Evolutionary conservation across 2,329 filamentous ascomycete genomes (phyloP).

Genomic region (Pleurostoma richardsiae): DNA sequence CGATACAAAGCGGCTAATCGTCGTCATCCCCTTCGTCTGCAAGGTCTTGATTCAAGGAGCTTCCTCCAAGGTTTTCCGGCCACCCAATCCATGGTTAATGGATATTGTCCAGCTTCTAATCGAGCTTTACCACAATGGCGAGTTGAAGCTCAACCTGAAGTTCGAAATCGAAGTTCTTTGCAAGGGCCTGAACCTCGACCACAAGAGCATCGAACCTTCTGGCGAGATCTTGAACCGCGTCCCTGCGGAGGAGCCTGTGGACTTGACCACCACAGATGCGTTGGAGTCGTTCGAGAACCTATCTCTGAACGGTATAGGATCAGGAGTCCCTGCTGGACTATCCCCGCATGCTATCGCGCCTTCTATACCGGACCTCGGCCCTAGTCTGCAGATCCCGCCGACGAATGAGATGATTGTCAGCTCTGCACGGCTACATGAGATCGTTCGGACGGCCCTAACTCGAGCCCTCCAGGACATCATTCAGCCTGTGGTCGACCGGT

Average conservation of each 20-base stretch:
- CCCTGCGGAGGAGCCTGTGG: conserved; percentile 55
- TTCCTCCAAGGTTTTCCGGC: conserved; percentile 82
- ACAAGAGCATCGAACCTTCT: conserved; percentile 85
- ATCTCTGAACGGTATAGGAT: conserved; percentile 67
- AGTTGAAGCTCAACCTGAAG: conserved; percentile 93
- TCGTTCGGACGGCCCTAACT: conserved; percentile 81
- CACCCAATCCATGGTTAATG: conserved; percentile 97
- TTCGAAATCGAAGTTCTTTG: conserved; percentile 98
- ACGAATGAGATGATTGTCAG: conserved; percentile 75
- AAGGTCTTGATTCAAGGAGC: conserved; percentile 86
- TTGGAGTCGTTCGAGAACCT: conserved; percentile 81
- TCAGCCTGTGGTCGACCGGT: conserved; percentile 92
- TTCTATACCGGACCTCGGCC: conserved; percentile 77
- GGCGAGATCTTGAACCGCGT: conserved; percentile 77
- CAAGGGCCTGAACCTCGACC: conserved; percentile 85
- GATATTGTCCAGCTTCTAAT: conserved; percentile 88
- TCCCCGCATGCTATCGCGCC: conserved; percentile 74
- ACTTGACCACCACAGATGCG: conserved; percentile 58
- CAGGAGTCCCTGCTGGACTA: conserved; percentile 65
- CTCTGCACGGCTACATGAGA: conserved; percentile 62
- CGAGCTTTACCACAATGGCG: conserved; percentile 88
- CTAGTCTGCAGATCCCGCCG: conserved; percentile 74
- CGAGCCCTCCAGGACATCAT: conserved; percentile 95
- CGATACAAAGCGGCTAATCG: conserved; percentile 82
- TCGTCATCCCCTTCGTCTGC: conserved; percentile 96